Percentiles rank a stretch among this genome's conserved stretches.
phyloP scores from a whole-genome alignment of 495 filamentous ascomycete genomes.

The Penicillium crystallinum region DNA sequence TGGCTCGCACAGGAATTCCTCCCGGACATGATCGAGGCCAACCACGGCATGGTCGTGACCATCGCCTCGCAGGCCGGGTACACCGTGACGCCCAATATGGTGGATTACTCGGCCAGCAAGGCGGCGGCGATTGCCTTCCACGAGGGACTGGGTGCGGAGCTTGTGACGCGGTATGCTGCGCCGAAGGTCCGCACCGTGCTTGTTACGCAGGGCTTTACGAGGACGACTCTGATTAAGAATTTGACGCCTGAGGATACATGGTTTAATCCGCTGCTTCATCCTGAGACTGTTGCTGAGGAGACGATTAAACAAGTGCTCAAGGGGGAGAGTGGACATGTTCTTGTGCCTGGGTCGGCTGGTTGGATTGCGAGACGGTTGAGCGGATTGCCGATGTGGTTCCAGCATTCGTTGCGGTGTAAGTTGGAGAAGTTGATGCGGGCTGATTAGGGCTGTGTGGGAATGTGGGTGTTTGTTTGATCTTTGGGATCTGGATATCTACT shows the following conservation, averaged over 20 bases:
- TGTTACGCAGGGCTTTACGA: constrained; percentile 60
- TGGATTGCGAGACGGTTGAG: constrained; percentile 29
- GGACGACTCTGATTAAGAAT: constrained; percentile 56
- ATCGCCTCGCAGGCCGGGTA: constrained; percentile 61
- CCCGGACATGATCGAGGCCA: constrained; percentile 53
- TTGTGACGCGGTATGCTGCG: constrained; percentile 57
- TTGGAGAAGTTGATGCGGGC: constrained; percentile 32
- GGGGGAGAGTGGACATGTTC: constrained; percentile 54
- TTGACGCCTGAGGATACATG: constrained; percentile 51
- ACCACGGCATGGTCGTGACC: constrained; percentile 74
- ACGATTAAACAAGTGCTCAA: constrained; percentile 54
- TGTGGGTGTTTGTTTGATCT: not conserved
- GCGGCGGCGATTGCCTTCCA: constrained; percentile 63
- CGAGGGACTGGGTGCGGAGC: constrained; percentile 61
- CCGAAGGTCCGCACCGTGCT: constrained; percentile 59
- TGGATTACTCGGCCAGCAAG: constrained; percentile 65
- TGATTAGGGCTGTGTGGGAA: constrained; percentile 1
- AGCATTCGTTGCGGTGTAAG: constrained; percentile 26
- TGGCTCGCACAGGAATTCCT: constrained; percentile 61
- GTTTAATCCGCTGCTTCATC: constrained; percentile 50
- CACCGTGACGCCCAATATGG: constrained; percentile 57
- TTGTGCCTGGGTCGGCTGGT: constrained; percentile 40
- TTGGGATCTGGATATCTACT: not conserved
- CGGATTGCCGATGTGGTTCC: constrained; percentile 41
- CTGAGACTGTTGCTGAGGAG: constrained; percentile 62